Evolutionary conservation across 2,329 filamentous ascomycete genomes (phyloP).

Genomic region (Paecilomyces niveus): DNA sequence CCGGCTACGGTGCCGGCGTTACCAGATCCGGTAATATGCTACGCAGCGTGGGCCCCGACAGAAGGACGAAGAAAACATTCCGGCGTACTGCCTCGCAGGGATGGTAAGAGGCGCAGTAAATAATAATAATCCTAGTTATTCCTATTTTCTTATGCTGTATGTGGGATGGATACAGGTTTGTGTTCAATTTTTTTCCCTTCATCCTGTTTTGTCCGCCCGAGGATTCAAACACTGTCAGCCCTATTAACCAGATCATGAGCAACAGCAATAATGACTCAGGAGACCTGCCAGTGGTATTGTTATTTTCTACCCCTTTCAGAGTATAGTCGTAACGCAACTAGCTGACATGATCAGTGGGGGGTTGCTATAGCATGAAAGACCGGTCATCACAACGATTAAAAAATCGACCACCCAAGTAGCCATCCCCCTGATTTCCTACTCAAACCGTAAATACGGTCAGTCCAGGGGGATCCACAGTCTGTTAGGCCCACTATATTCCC

Average conservation of each 20-base stretch:
- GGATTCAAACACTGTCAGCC: too few species aligned
- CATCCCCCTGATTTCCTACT: neutral
- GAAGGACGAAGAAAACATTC: constrained; percentile 2
- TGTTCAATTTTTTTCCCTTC: too few species aligned
- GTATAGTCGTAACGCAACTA: too few species aligned
- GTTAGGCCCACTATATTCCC: neutral
- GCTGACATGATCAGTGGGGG: too few species aligned
- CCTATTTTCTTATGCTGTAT: too few species aligned
- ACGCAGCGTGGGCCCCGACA: constrained; percentile 1
- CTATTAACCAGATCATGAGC: too few species aligned
- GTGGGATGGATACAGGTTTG: too few species aligned
- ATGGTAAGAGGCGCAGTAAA: neutral
- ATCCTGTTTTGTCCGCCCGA: too few species aligned
- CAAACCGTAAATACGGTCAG: neutral
- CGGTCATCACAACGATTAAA: neutral
- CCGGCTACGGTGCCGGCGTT: constrained; percentile 1
- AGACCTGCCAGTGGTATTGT: too few species aligned
- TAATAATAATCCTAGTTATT: neutral
- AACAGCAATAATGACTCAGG: too few species aligned
- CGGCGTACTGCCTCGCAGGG: neutral
- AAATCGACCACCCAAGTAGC: neutral
- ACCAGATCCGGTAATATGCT: constrained; percentile 8
- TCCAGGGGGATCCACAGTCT: neutral
- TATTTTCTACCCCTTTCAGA: too few species aligned
- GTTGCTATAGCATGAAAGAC: neutral